Percentiles rank a stretch among this genome's conserved stretches.
These are phyloP conservation scores for Carpinus fangiana DNA, from an alignment of 306 rosid species.

Conservation along the genomic window DNA sequence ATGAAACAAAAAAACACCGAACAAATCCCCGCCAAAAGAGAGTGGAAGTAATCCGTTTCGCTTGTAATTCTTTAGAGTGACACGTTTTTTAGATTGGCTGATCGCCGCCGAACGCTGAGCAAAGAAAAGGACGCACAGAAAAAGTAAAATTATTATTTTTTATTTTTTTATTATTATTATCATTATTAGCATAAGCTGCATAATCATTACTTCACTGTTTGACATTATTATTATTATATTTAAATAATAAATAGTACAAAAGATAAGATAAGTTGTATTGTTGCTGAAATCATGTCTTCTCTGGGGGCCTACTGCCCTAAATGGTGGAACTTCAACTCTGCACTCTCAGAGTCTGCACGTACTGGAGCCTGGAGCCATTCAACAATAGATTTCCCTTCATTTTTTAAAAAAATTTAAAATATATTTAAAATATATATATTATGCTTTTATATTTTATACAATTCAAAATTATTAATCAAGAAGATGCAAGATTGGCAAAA, in stretches of 20 bases:
- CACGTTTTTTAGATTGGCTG: neutral
- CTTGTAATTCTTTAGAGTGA: neutral
- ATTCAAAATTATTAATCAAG: too few species aligned
- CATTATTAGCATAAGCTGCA: neutral
- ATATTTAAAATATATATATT: too few species aligned
- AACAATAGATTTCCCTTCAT: too few species aligned
- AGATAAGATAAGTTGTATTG: neutral
- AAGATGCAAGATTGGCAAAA: too few species aligned
- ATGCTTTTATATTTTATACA: too few species aligned
- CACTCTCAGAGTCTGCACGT: too few species aligned
- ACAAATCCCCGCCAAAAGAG: neutral
- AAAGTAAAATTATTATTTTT: neutral
- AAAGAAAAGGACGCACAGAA: neutral
- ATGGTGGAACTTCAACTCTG: too few species aligned
- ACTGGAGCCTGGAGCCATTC: too few species aligned
- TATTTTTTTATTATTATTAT: neutral
- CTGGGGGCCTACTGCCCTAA: too few species aligned
- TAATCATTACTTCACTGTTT: neutral
- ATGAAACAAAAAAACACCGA: too few species aligned
- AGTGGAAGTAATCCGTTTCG: neutral
- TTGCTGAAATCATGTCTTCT: neutral
- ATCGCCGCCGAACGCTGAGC: neutral
- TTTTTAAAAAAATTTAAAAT: too few species aligned
- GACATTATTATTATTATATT: neutral
- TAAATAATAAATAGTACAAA: neutral